A percentile compares a stretch with the other conserved stretches of the same genome.
These are phyloP conservation scores for Fusarium sp. DNA, from an alignment of 2,329 filamentous ascomycete species.

Conservation along the genomic window DNA sequence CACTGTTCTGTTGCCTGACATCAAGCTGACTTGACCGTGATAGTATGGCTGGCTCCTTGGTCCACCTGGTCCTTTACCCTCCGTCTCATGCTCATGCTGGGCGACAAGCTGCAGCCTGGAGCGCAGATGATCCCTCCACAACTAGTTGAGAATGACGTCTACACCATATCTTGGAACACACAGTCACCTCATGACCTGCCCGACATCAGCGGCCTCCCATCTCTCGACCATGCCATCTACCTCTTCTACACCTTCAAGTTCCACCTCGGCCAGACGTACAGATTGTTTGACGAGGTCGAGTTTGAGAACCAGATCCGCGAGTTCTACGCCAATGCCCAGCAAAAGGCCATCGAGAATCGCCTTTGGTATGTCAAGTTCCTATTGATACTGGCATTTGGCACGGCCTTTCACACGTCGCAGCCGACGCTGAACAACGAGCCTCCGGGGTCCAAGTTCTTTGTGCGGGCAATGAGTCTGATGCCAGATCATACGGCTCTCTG, in stretches of 20 bases:
- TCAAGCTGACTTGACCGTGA: not conserved
- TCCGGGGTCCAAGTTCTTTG: conserved; percentile 46
- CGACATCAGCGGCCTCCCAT: conserved; percentile 48
- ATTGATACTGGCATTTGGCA: conserved; percentile 56
- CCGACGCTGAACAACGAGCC: conserved; percentile 44
- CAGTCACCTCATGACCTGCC: conserved; percentile 29
- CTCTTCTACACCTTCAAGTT: conserved; percentile 51
- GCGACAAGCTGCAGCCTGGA: conserved; percentile 43
- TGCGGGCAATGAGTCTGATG: conserved; percentile 49
- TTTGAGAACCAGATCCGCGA: conserved; percentile 44
- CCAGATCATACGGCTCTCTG: conserved; percentile 48
- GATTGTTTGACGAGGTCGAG: conserved; percentile 47
- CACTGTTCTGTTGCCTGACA: not conserved
- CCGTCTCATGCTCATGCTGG: conserved; percentile 46
- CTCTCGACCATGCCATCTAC: conserved; percentile 47
- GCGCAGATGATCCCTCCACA: conserved; percentile 31
- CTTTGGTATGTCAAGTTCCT: conserved; percentile 64
- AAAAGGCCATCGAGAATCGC: conserved; percentile 28
- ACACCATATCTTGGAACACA: conserved; percentile 39
- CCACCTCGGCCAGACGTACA: conserved; percentile 50
- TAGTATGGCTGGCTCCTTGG: conserved; percentile 46
- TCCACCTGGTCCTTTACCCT: conserved; percentile 50
- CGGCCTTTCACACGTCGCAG: conserved; percentile 37
- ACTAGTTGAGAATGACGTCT: conserved; percentile 44
- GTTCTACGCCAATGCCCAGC: conserved; percentile 35